Evolutionary conservation across 495 filamentous ascomycete species (phyloP).

Genomic region (Neurospora sp.): DNA sequence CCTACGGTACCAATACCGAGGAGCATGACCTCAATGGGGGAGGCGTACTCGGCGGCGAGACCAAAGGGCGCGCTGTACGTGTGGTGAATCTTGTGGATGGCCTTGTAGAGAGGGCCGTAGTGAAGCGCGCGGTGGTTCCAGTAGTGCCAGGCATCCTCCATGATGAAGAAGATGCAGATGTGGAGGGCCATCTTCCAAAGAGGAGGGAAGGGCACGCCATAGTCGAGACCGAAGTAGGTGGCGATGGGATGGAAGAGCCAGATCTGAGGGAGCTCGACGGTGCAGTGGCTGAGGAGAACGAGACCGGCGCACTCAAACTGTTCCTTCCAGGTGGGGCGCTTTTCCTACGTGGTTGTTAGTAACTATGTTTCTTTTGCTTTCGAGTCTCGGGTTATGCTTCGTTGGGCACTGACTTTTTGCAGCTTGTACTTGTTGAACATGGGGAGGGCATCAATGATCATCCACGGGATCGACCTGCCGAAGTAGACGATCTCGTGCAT

Average conservation of each 20-base stretch:
- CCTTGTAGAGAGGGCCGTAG: slow-evolving; percentile 89
- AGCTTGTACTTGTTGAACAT: slow-evolving; percentile 90
- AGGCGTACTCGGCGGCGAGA: slow-evolving; percentile 93
- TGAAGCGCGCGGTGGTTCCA: slow-evolving; percentile 91
- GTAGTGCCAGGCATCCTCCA: slow-evolving; percentile 98
- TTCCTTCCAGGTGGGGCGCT: slow-evolving; percentile 79
- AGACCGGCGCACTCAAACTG: slow-evolving; percentile 91
- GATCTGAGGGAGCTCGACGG: slow-evolving; percentile 94
- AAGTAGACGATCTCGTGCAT: slow-evolving; percentile 96
- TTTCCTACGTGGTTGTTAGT: slow-evolving; percentile 46
- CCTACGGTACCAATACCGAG: slow-evolving; percentile 89
- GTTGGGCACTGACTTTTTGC: slow-evolving; percentile 55
- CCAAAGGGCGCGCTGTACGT: slow-evolving; percentile 97
- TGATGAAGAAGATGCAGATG: slow-evolving; percentile 86
- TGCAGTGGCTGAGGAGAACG: slow-evolving; percentile 88
- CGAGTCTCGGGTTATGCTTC: background rate
- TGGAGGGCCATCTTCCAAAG: slow-evolving; percentile 81
- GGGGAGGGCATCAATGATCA: slow-evolving; percentile 80
- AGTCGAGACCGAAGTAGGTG: slow-evolving; percentile 80
- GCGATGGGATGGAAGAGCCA: slow-evolving; percentile 99
- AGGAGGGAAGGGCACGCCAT: slow-evolving; percentile 80
- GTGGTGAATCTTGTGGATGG: slow-evolving; percentile 97
- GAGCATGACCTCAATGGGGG: slow-evolving; percentile 93
- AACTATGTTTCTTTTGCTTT: background rate
- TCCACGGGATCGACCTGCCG: slow-evolving; percentile 84